Evolutionary conservation across 805 yeast genomes (phyloP).

Genomic region (Ascoidea rubescens): DNA sequence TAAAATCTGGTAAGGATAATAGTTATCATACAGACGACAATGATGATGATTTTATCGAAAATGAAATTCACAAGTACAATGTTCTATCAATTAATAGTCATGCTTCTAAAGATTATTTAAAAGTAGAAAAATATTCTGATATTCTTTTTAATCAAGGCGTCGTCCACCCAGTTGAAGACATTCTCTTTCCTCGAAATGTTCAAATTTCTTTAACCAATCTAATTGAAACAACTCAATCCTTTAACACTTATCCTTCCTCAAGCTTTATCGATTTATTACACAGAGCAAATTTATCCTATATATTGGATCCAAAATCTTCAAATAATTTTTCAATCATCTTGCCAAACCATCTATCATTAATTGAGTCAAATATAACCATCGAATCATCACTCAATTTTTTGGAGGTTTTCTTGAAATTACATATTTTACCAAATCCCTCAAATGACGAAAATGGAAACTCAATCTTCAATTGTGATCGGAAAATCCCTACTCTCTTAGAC

Average conservation of each 20-base stretch:
- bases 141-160: slow-evolving; percentile 76
- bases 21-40: slow-evolving; percentile 10
- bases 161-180: slow-evolving; percentile 48
- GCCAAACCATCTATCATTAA: slow-evolving; percentile 50
- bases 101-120: slow-evolving; percentile 9
- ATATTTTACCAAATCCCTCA: slow-evolving; percentile 38
- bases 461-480: slow-evolving; percentile 33
- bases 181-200: slow-evolving; percentile 44
- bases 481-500: slow-evolving; percentile 29
- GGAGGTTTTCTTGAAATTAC: slow-evolving; percentile 46
- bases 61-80: slow-evolving; percentile 6
- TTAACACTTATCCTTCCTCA: slow-evolving; percentile 9
- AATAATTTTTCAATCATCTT: slow-evolving; percentile 49
- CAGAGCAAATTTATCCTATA: slow-evolving; percentile 27
- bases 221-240: slow-evolving; percentile 36
- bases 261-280: slow-evolving; percentile 32
- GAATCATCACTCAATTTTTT: slow-evolving; percentile 29
- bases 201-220: slow-evolving; percentile 41
- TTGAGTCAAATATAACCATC: slow-evolving; percentile 25
- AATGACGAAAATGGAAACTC: background rate
- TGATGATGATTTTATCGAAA: background rate
- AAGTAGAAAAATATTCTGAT: slow-evolving; percentile 33
- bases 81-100: slow-evolving; percentile 12
- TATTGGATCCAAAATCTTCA: slow-evolving; percentile 21
- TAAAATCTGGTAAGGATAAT: too few relatives aligned